These are phyloP conservation scores for Chytriomyces sp. DNA, from an alignment of 192 early-diverging fungal genomes.

Conservation along the genomic window DNA sequence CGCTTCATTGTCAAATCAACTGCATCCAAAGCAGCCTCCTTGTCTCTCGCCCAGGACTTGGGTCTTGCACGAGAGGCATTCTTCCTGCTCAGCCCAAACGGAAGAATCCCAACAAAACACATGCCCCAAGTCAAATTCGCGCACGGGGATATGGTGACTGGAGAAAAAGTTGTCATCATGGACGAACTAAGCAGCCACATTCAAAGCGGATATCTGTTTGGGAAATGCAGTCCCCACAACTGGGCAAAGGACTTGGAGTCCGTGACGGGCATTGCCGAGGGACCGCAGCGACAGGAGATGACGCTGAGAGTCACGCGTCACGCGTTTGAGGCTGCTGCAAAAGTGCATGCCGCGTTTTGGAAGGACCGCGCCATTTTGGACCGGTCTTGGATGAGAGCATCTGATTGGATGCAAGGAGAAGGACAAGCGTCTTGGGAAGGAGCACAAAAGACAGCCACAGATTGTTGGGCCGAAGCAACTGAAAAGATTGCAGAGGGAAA, in stretches of 20 bases:
- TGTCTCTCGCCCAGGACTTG: neutral
- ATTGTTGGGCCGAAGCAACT: neutral
- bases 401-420: neutral
- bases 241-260: constrained; percentile 11
- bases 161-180: constrained; percentile 7
- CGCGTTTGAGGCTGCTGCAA: constrained; percentile 10
- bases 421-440: constrained; percentile 7
- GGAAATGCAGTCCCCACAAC: constrained; percentile 9
- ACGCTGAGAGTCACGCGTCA: neutral
- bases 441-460: neutral
- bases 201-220: constrained; percentile 19
- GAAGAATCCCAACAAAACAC: neutral
- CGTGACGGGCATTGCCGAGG: neutral
- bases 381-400: constrained; percentile 4
- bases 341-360: constrained; percentile 9
- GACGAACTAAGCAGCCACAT: neutral
- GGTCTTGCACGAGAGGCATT: constrained; percentile 15
- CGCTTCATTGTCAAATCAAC: neutral
- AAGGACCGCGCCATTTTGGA: neutral
- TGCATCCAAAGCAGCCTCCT: neutral
- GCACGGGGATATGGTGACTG: constrained; percentile 4
- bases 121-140: neutral
- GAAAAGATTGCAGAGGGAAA: neutral
- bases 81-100: neutral
- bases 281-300: neutral